Conservation (phyloP, 2,329 filamentous ascomycete species). For the Trichoderma koningii region DNA sequence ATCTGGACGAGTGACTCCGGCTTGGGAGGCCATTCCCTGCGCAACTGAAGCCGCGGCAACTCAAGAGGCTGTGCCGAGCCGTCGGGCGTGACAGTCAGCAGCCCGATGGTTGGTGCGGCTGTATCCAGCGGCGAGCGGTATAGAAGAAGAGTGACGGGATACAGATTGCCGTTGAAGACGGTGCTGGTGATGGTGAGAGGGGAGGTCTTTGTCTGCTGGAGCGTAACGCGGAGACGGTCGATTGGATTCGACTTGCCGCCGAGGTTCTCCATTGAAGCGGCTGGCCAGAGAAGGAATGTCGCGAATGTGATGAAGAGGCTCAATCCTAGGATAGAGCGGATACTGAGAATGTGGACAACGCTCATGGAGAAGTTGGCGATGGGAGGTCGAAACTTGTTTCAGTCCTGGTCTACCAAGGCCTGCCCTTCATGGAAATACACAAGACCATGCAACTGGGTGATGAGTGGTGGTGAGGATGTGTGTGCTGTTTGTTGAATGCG, state of each 20-base stretch:
- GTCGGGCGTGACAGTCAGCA: slow-evolving; percentile 45
- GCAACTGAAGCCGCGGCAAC: slow-evolving; percentile 43
- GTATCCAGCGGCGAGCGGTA: slow-evolving; percentile 52
- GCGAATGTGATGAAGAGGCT: slow-evolving; percentile 30
- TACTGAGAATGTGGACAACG: not conserved
- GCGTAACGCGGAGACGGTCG: slow-evolving; percentile 38
- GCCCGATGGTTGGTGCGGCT: slow-evolving; percentile 45
- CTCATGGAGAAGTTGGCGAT: not conserved
- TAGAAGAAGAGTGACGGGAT: slow-evolving; percentile 45
- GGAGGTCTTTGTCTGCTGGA: slow-evolving; percentile 40
- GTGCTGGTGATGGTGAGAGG: slow-evolving; percentile 42
- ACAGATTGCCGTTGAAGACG: slow-evolving; percentile 45
- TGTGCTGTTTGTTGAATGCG: not conserved
- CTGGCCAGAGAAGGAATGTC: slow-evolving; percentile 29
- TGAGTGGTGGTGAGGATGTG: not conserved
- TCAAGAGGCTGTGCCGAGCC: slow-evolving; percentile 40
- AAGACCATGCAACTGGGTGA: not conserved
- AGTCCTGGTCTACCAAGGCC: too few relatives aligned
- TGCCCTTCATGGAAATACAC: too few relatives aligned
- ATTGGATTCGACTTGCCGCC: slow-evolving; percentile 28
- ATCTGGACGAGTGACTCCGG: slow-evolving; percentile 45
- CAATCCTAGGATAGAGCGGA: slow-evolving; percentile 16
- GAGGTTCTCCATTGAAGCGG: slow-evolving; percentile 29
- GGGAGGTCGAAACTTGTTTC: not conserved
- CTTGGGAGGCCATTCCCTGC: slow-evolving; percentile 46